These are phyloP conservation scores for Secale cereale DNA, from an alignment of 176 grass and related monocot genomes.

Conservation along the genomic window DNA sequence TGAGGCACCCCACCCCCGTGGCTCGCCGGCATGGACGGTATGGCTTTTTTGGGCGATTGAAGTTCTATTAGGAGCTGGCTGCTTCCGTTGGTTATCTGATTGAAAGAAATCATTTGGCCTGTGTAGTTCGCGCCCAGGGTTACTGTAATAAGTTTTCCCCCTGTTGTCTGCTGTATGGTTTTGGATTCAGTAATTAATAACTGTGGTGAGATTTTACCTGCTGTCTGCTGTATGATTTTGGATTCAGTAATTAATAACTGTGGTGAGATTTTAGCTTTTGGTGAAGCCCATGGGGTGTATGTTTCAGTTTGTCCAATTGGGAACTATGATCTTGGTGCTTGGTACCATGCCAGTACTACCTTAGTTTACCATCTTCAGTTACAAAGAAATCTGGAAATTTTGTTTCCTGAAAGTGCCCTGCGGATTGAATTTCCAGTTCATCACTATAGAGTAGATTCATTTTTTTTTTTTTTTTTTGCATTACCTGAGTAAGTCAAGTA, in stretches of 20 bases:
- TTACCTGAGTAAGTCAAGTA: background rate
- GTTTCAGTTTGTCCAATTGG: background rate
- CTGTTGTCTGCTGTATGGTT: background rate
- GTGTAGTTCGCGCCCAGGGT: background rate
- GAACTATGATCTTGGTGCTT: background rate
- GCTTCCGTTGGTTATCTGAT: too few species aligned
- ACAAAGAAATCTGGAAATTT: background rate
- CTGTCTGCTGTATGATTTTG: background rate
- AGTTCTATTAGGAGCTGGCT: background rate
- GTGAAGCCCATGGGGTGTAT: background rate
- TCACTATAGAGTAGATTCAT: background rate
- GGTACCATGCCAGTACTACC: background rate
- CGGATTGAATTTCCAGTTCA: background rate
- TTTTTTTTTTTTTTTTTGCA: background rate
- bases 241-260: background rate
- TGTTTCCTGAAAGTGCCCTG: background rate
- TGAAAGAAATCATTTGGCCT: background rate
- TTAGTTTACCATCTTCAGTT: background rate
- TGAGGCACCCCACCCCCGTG: slow-evolving; percentile 19
- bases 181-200: background rate
- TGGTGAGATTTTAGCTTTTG: background rate
- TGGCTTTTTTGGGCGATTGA: background rate
- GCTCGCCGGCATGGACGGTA: slow-evolving; percentile 8
- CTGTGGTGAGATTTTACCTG: too few species aligned
- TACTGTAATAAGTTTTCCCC: background rate